Conservation (phyloP, 345 rosid species). For the Moricandia moricandioides region DNA sequence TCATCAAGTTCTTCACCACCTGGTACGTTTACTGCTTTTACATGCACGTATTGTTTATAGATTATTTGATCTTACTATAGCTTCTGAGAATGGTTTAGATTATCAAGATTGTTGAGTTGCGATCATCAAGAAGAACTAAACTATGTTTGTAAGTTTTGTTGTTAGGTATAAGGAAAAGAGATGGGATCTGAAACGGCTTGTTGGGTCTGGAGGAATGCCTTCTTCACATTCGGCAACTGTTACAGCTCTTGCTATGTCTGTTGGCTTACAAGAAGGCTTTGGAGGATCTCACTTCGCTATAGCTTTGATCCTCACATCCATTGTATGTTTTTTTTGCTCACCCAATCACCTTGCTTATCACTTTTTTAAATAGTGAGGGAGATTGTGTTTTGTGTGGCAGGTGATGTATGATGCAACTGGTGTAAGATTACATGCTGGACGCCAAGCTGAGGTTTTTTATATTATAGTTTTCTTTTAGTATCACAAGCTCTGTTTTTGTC, state of each 20-base stretch:
- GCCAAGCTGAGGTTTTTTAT: slow-evolving; percentile 77
- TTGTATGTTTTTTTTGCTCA: slow-evolving; percentile 51
- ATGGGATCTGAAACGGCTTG: slow-evolving; percentile 68
- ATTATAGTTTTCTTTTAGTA: slow-evolving; percentile 5
- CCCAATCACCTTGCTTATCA: not conserved
- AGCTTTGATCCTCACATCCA: slow-evolving; percentile 60
- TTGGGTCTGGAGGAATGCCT: slow-evolving; percentile 98
- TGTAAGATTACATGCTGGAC: slow-evolving; percentile 83
- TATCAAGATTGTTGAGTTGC: not conserved
- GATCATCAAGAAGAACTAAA: not conserved
- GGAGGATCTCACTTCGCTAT: slow-evolving; percentile 62
- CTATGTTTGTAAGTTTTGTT: slow-evolving; percentile 36
- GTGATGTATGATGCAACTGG: slow-evolving; percentile 94
- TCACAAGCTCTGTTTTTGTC: not conserved
- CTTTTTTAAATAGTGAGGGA: not conserved
- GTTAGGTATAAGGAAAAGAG: slow-evolving; percentile 71
- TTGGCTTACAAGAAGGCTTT: slow-evolving; percentile 73
- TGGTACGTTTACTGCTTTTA: slow-evolving; percentile 41
- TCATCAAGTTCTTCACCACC: slow-evolving; percentile 61
- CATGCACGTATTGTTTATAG: not conserved
- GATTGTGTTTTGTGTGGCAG: slow-evolving; percentile 35
- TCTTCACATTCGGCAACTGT: slow-evolving; percentile 92
- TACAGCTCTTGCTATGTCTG: slow-evolving; percentile 61
- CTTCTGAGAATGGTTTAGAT: not conserved
- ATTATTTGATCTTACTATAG: not conserved